Base-by-base conservation (phyloP, 176 grass and related monocot species). In the Triticum dicoccoides region DNA sequence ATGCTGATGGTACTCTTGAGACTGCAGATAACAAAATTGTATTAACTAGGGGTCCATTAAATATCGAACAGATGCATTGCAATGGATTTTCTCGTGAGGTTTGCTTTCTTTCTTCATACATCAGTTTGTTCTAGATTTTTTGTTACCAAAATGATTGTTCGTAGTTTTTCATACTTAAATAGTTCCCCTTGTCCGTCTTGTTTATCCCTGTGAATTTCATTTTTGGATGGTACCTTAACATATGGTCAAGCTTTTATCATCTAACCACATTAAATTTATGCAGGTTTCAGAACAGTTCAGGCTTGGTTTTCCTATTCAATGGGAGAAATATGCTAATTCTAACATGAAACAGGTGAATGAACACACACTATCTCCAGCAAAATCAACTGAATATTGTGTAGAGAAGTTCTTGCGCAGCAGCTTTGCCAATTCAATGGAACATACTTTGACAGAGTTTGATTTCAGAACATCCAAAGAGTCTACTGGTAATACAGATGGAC, bases 41-140 rank as follows among this genome's bases (percentile, higher is more conserved):
- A 75, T 13, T 17, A n/a, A 75, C 54, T 10, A 9, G 9, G 18
- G 3, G 68, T 44, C 8, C 23, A 45, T 73, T 85, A 11, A 80
- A 85, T 21, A 20, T 25, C 23, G 0, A 18, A 8, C 25, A 35
- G 64, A 80, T 54, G 59, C 33, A 8, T 4, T 5, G 13, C 12
- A 89, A 80, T 75, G 87, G 87, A 81, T 89, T 89, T 80, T 1
- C 82, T 45, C 0, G 58, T 10, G 44, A 89, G 87, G 87, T 85
- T 56, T 64, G 62, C 7, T 52, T 54, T 12, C 23, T 70, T 65
- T 15, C 6, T 61, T 74, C 7, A 21, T 30, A 4, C 41, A 39
- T 79, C 56, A 20, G 73, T 49, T 29, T 62, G 13, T 34, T 32
- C 32, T 73, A 56, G 24, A 41, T 72, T 61, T 18, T 25, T 11